Base-by-base conservation (phyloP, 1,139 yeast species). In the Pichia sp. region DNA sequence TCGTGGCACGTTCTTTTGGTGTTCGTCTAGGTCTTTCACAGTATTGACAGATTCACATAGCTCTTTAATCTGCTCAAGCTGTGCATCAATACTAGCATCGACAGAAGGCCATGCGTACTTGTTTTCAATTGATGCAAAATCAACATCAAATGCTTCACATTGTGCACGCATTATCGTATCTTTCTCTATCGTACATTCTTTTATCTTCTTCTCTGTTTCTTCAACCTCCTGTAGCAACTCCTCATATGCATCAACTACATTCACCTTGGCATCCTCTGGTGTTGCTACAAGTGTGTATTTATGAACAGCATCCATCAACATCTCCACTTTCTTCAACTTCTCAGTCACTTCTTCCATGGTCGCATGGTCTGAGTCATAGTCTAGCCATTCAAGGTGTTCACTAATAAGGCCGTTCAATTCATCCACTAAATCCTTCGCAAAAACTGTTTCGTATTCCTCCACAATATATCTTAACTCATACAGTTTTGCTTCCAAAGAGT, bases 361-460 rank as follows among this genome's bases (percentile, higher is more conserved):
- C 1, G 85, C 73, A 24, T 66, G 67, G 42, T 77, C 84, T 41
- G 85, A 73, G 19, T 80, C 89, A 50, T 74, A 78, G 41, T 85
- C 95, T 30, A 86, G 65, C 95, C 95, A 85, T 48, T 83, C 93
- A 39, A 83, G 63, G 20, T 70, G 63, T 20, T 77, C 79, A 24
- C 65, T 49, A 2, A 81, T 71, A 3, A 61, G 45, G 0, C 58
- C 56, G 1, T 68, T 50, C 5, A 72, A 66, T 9, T 57, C 56
- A 4, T 61, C 64, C 3, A 68, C 39, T 17, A 71, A 51, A 11
- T 64, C 65, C 10, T 58, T 52, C 9, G 69, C 67, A 8, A 54
- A 53, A 7, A 66, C 48, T 2, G 59, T 60, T 1, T 63, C 67
- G 31, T 70, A 72, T 30, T 75, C 68, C 12, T 75, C 79, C 23